Evolutionary conservation across 148 eudicot genomes (phyloP).

Genomic region (Camellia sinensis): DNA sequence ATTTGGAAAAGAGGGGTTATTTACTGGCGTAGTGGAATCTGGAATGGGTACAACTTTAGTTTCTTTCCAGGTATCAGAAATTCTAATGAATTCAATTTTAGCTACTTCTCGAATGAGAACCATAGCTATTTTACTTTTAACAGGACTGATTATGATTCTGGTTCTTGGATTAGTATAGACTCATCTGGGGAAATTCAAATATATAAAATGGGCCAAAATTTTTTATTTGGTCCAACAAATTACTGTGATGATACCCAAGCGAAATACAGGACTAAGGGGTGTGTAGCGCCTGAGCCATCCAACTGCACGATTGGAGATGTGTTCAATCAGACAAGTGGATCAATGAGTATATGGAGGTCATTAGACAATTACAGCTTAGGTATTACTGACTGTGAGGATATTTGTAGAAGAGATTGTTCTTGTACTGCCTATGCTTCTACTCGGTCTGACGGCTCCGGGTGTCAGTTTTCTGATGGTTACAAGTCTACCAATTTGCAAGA

Average conservation of each 20-base stretch:
- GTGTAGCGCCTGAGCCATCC: not conserved
- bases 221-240: not conserved
- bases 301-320: not conserved
- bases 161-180: not conserved
- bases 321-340: not conserved
- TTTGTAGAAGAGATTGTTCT: not conserved
- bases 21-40: not conserved
- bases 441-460: too few relatives aligned
- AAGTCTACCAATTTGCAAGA: too few relatives aligned
- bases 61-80: too few relatives aligned
- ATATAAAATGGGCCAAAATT: not conserved
- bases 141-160: too few relatives aligned
- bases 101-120: not conserved
- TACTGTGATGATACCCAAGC: not conserved
- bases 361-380: not conserved
- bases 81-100: not conserved
- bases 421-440: not conserved
- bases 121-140: not conserved
- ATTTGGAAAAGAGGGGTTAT: slow-evolving; percentile 4
- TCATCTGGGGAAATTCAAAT: not conserved
- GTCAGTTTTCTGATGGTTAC: too few relatives aligned
- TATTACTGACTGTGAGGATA: not conserved
- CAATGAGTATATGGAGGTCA: not conserved
- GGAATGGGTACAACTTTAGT: not conserved
- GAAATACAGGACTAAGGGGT: not conserved